Evolutionary conservation across 352 stramenopile species (phyloP).

Genomic region (Globisporangium barbulae): DNA sequence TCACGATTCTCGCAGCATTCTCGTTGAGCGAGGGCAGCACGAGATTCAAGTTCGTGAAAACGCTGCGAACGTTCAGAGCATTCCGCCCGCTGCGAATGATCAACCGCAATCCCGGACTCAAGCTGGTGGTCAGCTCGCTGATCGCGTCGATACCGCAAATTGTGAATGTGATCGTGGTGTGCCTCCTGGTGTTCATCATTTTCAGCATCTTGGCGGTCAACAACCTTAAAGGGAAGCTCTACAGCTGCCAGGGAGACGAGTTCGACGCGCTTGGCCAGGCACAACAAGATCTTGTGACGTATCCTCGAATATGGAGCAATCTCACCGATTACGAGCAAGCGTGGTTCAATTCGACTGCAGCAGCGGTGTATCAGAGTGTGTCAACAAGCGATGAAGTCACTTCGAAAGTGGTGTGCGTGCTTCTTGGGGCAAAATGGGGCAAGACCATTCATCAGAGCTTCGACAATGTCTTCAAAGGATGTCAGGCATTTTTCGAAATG

Average conservation of each 20-base stretch:
- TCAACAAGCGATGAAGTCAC: constrained; percentile 24
- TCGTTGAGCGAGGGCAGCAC: constrained; percentile 67
- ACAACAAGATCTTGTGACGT: constrained; percentile 47
- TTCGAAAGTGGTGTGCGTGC: constrained; percentile 41
- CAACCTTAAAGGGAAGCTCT: constrained; percentile 89
- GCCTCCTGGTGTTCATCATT: constrained; percentile 78
- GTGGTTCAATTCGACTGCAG: constrained; percentile 33
- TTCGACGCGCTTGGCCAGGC: constrained; percentile 33
- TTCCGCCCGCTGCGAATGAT: constrained; percentile 86
- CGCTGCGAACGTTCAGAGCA: constrained; percentile 71
- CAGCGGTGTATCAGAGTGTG: constrained; percentile 15
- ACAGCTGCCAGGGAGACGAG: constrained; percentile 53
- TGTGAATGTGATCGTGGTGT: constrained; percentile 82
- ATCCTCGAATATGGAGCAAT: constrained; percentile 40
- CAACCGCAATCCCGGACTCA: constrained; percentile 63
- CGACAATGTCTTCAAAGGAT: constrained; percentile 69
- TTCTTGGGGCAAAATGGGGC: constrained; percentile 33
- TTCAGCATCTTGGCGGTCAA: constrained; percentile 90
- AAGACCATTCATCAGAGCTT: constrained; percentile 70
- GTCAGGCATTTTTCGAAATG: constrained; percentile 89
- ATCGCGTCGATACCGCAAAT: constrained; percentile 78
- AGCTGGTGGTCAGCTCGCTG: constrained; percentile 75
- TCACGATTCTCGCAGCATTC: constrained; percentile 72
- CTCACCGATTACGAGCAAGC: constrained; percentile 29
- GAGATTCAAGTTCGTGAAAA: constrained; percentile 64